Percentiles rank a stretch among this genome's conserved stretches.
Evolutionary conservation across 1,139 yeast species (phyloP).

Genomic region (Arxiozyma telluris): DNA sequence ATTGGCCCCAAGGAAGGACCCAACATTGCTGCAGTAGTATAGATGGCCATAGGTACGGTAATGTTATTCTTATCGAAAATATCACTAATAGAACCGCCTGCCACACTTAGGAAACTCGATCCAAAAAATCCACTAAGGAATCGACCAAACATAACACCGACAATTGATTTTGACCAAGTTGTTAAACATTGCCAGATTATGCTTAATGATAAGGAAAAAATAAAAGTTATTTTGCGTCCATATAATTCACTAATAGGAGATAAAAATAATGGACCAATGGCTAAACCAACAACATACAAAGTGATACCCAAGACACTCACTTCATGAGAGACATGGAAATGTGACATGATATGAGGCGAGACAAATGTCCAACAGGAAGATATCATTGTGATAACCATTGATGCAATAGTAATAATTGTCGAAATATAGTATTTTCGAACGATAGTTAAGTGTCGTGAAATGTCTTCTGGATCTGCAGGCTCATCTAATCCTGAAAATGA

Average conservation of each 20-base stretch:
- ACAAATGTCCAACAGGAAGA: constrained; percentile 53
- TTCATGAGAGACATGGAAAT: constrained; percentile 47
- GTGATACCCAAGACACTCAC: constrained; percentile 57
- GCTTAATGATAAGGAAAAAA: constrained; percentile 49
- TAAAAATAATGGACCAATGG: constrained; percentile 68
- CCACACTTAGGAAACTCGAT: constrained; percentile 61
- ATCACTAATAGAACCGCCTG: constrained; percentile 73
- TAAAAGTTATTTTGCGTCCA: constrained; percentile 64
- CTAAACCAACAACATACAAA: constrained; percentile 62
- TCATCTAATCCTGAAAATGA: constrained; percentile 25
- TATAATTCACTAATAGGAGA: constrained; percentile 74
- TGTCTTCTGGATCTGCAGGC: constrained; percentile 44
- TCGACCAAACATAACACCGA: constrained; percentile 55
- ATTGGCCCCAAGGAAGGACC: constrained; percentile 73
- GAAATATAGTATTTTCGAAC: constrained; percentile 46
- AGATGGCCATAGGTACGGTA: constrained; percentile 62
- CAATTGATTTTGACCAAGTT: constrained; percentile 57
- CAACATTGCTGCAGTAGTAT: constrained; percentile 62
- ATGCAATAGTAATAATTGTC: constrained; percentile 41
- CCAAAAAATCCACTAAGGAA: constrained; percentile 62
- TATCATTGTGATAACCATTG: constrained; percentile 40
- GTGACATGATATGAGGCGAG: constrained; percentile 38
- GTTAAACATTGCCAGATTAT: constrained; percentile 56
- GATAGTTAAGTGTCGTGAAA: constrained; percentile 33
- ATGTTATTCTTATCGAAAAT: constrained; percentile 48